Base-by-base conservation (phyloP, 441 rosid genomes). In the Corymbia citriodora region DNA sequence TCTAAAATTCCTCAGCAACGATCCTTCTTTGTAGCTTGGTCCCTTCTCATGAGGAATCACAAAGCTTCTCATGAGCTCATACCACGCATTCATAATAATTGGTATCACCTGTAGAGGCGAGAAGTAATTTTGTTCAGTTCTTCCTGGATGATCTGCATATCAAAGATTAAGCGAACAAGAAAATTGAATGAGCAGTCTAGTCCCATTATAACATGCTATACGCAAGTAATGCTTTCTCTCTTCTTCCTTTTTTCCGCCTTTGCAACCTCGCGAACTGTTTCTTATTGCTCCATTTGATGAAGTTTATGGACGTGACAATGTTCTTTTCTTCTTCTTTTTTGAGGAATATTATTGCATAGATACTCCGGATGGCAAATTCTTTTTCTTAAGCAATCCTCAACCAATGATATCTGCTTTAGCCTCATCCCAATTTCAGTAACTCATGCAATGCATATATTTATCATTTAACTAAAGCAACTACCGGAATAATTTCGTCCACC, bases 41-140 rank as follows among this genome's bases (percentile, higher is more conserved):
- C 99, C 99, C 45, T 91, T 92, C 31, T 89, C 89, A 11, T 15
- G 13, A 6, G 57, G 29, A 50, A 97, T 92, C 10, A 91, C 93
- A 87, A 96, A 96, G 89, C 97, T 95, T 92, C 99, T 93, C 29
- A 93, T 88, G 18, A 97, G 88, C 94, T 97, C 99, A 89, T 90
- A 70, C 33, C 92, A 33, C 8, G 94, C 95, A 87, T 92, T 93
- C 40, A 55, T 48, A 87, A 88, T 91, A 93, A 93, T 93, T 17
- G 87, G 90, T 79, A 91, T 90, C 14, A 65, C 88, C 48, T 90
- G 65, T 11, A 91, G 5, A 82, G 90, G 92, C 1, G 95, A 92
- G 90, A 95, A 95, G 87, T 93, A 95, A 88, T 95, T 94, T 93
- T 94, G 88, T 94, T 93, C 18, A 96, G 95, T 54, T 94, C 95